Conservation (phyloP, 768 basidiomycete genomes). For the Thelephora aurantiotincta region DNA sequence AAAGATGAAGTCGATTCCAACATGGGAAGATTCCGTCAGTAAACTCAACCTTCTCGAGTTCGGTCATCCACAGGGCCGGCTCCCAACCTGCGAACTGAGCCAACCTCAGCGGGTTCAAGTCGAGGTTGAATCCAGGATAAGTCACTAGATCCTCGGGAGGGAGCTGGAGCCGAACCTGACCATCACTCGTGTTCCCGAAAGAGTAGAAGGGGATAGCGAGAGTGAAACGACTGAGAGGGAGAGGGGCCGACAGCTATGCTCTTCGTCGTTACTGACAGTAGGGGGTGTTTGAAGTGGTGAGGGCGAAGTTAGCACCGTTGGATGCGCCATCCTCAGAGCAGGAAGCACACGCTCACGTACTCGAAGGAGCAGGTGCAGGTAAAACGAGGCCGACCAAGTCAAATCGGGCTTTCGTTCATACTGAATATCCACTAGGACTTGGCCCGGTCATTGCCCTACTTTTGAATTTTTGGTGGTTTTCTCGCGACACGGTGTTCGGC, state of each 20-base stretch:
- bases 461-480: no score
- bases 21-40: not conserved
- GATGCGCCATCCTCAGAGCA: not conserved
- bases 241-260: slow-evolving; percentile 26
- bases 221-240: slow-evolving; percentile 28
- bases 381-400: no score
- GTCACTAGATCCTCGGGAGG: slow-evolving; percentile 10
- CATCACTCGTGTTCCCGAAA: slow-evolving; percentile 1
- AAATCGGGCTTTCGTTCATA: no score
- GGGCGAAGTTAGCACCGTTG: not conserved
- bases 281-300: no score
- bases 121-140: slow-evolving; percentile 52
- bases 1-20: not conserved
- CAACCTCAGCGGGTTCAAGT: slow-evolving; percentile 58
- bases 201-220: slow-evolving; percentile 24
- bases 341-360: slow-evolving; percentile 1
- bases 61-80: slow-evolving; percentile 75
- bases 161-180: slow-evolving; percentile 25
- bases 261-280: slow-evolving; percentile 26
- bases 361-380: no score
- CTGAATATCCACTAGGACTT: no score
- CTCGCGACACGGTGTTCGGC: no score
- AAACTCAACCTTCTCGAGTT: slow-evolving; percentile 64
- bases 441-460: no score
- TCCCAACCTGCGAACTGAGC: slow-evolving; percentile 59